phyloP scores from a whole-genome alignment of 2,329 filamentous ascomycete species.

The Ophiostoma ulmi region DNA sequence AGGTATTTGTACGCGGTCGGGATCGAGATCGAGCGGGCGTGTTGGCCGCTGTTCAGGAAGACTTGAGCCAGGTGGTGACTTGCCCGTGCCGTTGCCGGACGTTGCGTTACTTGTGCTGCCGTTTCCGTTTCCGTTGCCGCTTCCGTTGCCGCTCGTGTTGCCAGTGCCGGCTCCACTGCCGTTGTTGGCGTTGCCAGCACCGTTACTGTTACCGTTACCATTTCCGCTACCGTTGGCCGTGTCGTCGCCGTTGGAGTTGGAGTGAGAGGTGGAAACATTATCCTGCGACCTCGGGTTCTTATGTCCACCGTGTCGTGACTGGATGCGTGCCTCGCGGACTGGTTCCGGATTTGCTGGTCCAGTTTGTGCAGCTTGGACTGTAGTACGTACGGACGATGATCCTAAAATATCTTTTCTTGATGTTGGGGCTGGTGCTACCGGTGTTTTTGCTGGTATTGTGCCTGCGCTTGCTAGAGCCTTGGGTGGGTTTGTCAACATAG shows the following conservation, averaged over 20 bases:
- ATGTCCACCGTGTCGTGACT: slow-evolving; percentile 32
- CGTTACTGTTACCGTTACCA: slow-evolving; percentile 16
- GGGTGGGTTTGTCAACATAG: neutral
- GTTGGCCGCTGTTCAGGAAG: slow-evolving; percentile 69
- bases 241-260: slow-evolving; percentile 46
- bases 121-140: slow-evolving; percentile 27
- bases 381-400: too few relatives aligned
- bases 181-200: slow-evolving; percentile 21
- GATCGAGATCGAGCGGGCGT: slow-evolving; percentile 69
- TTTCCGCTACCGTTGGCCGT: slow-evolving; percentile 12
- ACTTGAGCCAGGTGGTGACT: slow-evolving; percentile 38
- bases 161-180: slow-evolving; percentile 23
- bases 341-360: slow-evolving; percentile 12
- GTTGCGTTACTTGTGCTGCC: neutral
- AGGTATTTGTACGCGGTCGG: slow-evolving; percentile 68
- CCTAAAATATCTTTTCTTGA: too few relatives aligned
- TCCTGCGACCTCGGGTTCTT: slow-evolving; percentile 43
- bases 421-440: neutral
- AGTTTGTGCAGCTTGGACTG: neutral
- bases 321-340: slow-evolving; percentile 47
- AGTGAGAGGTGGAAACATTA: slow-evolving; percentile 44
- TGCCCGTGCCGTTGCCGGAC: slow-evolving; percentile 30
- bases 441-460: neutral
- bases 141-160: slow-evolving; percentile 23
- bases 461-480: neutral